These are phyloP conservation scores for Daldinia loculata DNA, from an alignment of 495 filamentous ascomycete genomes.

Conservation along the genomic window DNA sequence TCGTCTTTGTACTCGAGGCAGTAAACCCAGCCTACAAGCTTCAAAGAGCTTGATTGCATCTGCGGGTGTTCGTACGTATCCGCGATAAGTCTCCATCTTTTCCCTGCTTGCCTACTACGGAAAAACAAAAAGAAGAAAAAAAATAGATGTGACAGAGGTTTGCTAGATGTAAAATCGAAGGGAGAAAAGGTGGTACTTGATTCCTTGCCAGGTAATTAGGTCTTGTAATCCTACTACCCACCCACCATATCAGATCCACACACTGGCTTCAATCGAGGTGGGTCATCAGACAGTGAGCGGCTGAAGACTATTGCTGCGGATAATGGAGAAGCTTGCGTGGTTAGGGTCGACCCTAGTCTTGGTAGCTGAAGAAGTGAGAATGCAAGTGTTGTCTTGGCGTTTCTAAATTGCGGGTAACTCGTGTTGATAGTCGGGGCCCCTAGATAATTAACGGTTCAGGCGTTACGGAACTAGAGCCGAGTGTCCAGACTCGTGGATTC, in stretches of 20 bases:
- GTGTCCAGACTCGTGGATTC: slow-evolving; percentile 34
- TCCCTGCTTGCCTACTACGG: slow-evolving; percentile 5
- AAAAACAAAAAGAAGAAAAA: background rate
- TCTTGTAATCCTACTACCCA: slow-evolving; percentile 36
- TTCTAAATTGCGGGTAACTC: slow-evolving; percentile 44
- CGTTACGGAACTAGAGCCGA: slow-evolving; percentile 33
- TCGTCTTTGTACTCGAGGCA: slow-evolving; percentile 90
- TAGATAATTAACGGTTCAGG: slow-evolving; percentile 27
- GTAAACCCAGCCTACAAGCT: slow-evolving; percentile 87
- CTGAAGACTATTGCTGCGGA: slow-evolving; percentile 20
- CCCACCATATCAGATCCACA: slow-evolving; percentile 41
- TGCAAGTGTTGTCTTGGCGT: slow-evolving; percentile 43
- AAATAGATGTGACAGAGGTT: slow-evolving; percentile 6
- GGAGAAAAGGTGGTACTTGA: slow-evolving; percentile 11
- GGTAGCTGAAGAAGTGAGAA: slow-evolving; percentile 30
- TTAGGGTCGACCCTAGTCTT: slow-evolving; percentile 28
- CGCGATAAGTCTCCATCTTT: slow-evolving; percentile 95
- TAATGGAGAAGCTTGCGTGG: slow-evolving; percentile 40
- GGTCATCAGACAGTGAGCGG: slow-evolving; percentile 40
- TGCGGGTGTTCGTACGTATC: slow-evolving; percentile 86
- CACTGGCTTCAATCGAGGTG: slow-evolving; percentile 31
- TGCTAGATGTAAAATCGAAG: slow-evolving; percentile 13
- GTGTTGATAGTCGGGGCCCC: slow-evolving; percentile 39
- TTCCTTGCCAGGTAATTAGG: slow-evolving; percentile 29
- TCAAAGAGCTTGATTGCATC: slow-evolving; percentile 98